A percentile compares a stretch with the other conserved stretches of the same genome.
Conservation (phyloP, 75 land plant genomes). For the Sequoia sempervirens region DNA sequence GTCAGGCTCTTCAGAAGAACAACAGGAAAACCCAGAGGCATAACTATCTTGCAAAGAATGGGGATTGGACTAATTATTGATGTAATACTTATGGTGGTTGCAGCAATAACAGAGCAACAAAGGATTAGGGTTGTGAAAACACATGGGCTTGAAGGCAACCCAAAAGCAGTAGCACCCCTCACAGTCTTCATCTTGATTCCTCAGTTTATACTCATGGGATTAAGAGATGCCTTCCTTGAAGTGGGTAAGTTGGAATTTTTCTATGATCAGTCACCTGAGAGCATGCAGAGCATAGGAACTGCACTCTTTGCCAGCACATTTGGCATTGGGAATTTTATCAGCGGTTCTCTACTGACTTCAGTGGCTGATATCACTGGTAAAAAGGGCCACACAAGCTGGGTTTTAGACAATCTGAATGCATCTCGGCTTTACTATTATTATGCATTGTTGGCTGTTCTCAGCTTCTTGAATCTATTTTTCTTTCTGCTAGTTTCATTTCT, state of each 20-base stretch:
- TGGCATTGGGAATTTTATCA: constrained; percentile 31
- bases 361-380: no score
- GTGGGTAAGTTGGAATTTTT: no score
- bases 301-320: constrained; percentile 35
- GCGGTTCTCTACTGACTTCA: no score
- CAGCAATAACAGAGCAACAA: constrained; percentile 24
- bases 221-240: no score
- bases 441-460: constrained; percentile 54
- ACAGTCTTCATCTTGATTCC: no score
- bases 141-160: constrained; percentile 21
- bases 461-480: constrained; percentile 42
- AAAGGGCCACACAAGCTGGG: no score
- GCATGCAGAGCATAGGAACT: no score
- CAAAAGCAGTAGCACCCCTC: neutral
- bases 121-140: constrained; percentile 26
- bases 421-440: constrained; percentile 79
- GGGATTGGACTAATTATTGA: constrained; percentile 42
- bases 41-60: constrained; percentile 52
- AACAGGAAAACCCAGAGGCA: constrained; percentile 51
- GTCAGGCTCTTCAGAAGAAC: constrained; percentile 25
- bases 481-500: constrained; percentile 39
- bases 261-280: no score
- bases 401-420: constrained; percentile 28
- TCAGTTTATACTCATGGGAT: no score
- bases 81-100: constrained; percentile 34